phyloP scores from a whole-genome alignment of 2,329 filamentous ascomycete species.

The Rutstroemia sydowiana region DNA sequence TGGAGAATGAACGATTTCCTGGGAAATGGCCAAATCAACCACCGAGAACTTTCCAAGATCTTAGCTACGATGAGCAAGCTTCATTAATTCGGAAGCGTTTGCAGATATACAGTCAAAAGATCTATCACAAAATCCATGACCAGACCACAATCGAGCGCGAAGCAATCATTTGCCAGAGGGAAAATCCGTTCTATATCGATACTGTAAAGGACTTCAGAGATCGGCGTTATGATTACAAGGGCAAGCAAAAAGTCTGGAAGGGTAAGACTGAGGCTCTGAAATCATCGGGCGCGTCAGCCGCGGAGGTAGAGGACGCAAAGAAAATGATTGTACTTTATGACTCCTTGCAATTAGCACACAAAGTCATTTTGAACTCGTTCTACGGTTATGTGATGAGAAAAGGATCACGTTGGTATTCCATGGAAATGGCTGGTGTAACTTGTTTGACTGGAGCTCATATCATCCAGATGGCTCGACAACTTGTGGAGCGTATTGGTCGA shows the following conservation, averaged over 20 bases:
- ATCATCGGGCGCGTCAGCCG: slow-evolving; percentile 64
- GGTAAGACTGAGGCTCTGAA: slow-evolving; percentile 87
- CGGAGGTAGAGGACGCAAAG: slow-evolving; percentile 86
- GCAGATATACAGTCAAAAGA: slow-evolving; percentile 92
- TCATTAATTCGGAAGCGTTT: slow-evolving; percentile 75
- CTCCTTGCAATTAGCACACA: slow-evolving; percentile 92
- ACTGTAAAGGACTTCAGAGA: slow-evolving; percentile 95
- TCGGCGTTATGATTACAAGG: slow-evolving; percentile 96
- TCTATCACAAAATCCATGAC: slow-evolving; percentile 98
- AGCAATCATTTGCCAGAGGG: slow-evolving; percentile 95
- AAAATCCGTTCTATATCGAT: slow-evolving; percentile 97
- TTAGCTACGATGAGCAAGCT: slow-evolving; percentile 77
- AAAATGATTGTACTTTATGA: slow-evolving; percentile 98
- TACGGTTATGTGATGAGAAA: slow-evolving; percentile 99
- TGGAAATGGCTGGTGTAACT: slow-evolving; percentile 98
- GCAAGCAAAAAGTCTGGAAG: slow-evolving; percentile 97
- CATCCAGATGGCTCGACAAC: slow-evolving; percentile 88
- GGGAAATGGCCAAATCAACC: slow-evolving; percentile 67
- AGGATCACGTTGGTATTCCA: slow-evolving; percentile 95
- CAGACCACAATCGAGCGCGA: slow-evolving; percentile 87
- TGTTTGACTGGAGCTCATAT: slow-evolving; percentile 94
- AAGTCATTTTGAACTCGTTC: slow-evolving; percentile 98
- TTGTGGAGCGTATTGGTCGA: slow-evolving; percentile 88
- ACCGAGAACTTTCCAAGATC: slow-evolving; percentile 68
- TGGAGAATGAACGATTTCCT: slow-evolving; percentile 90